Conservation (phyloP, 164 flowering plant genomes). For the Tetracentron sinense region DNA sequence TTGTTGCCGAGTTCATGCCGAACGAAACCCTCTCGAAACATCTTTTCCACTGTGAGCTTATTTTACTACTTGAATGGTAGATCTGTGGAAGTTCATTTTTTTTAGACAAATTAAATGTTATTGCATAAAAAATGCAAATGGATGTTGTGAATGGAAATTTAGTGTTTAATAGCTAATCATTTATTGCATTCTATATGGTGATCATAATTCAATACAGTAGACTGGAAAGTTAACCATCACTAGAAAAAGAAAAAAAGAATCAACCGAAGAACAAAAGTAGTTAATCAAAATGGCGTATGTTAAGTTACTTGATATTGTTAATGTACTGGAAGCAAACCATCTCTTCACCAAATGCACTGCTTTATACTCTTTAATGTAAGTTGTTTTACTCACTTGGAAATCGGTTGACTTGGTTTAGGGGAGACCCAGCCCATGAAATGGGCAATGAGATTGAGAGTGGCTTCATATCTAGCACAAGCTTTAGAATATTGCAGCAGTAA, state of each 20-base stretch:
- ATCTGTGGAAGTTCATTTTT: no score
- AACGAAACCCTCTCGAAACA: slow-evolving; percentile 86
- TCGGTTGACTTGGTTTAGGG: slow-evolving; percentile 48
- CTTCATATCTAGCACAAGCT: slow-evolving; percentile 10
- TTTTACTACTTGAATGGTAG: background rate
- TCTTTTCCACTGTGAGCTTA: slow-evolving; percentile 77
- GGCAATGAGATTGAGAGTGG: slow-evolving; percentile 96
- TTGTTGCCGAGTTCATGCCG: slow-evolving; percentile 90
- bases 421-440: slow-evolving; percentile 92
- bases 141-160: background rate
- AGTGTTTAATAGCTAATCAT: no score
- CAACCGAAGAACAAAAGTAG: background rate
- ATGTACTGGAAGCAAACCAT: background rate
- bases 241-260: no score
- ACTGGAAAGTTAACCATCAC: no score
- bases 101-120: no score
- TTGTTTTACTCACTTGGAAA: background rate
- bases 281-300: background rate
- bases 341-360: background rate
- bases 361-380: no score
- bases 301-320: background rate
- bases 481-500: slow-evolving; percentile 54
- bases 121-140: background rate
- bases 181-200: no score
- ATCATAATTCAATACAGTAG: background rate